Evolutionary conservation across 352 stramenopile genomes (phyloP).

Genomic region (Blastocystis hominis): DNA sequence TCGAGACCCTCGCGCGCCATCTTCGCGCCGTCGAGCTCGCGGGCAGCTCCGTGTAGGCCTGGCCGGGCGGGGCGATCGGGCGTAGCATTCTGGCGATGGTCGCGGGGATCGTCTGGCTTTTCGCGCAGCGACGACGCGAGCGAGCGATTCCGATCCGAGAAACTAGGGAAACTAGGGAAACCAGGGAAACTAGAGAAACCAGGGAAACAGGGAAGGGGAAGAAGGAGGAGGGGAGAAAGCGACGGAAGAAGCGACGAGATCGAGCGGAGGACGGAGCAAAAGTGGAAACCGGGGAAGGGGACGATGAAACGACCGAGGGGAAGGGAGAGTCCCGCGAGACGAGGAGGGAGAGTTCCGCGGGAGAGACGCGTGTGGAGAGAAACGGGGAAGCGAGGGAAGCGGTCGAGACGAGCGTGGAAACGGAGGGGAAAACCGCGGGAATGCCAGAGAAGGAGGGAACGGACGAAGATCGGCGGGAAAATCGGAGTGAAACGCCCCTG

Average conservation of each 20-base stretch:
- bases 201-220: neutral
- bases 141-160: neutral
- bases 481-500: too few species aligned
- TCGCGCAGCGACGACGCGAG: neutral
- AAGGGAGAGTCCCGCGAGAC: neutral
- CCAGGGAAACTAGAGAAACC: neutral
- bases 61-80: neutral
- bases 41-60: neutral
- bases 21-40: neutral
- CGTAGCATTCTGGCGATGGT: neutral
- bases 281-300: neutral
- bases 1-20: neutral
- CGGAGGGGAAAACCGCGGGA: neutral
- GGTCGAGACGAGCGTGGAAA: neutral
- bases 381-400: too few species aligned
- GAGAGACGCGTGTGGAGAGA: too few species aligned
- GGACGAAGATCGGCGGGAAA: too few species aligned
- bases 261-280: neutral
- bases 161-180: neutral
- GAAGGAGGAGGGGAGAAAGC: neutral
- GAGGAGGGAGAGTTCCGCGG: too few species aligned
- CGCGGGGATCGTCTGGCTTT: neutral
- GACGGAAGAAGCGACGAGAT: neutral
- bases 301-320: neutral
- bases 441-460: too few species aligned